Evolutionary conservation across 148 eudicot species (phyloP).

Genomic region (Pouteria glomerata): DNA sequence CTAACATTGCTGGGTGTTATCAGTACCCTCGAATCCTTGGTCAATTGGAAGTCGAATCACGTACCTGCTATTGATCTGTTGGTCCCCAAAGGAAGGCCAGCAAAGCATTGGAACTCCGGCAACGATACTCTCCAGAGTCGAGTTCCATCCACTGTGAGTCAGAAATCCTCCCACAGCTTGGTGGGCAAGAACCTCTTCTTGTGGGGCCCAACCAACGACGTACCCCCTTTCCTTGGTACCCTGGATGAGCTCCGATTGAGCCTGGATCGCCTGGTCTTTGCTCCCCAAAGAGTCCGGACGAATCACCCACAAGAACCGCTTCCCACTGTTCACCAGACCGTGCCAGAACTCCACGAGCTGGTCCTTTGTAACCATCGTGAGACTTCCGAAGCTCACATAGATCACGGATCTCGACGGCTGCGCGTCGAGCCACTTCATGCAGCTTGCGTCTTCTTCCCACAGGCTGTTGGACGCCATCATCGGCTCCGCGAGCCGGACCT

Average conservation of each 20-base stretch:
- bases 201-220: constrained; percentile 36
- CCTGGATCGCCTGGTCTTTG: not conserved
- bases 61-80: constrained; percentile 26
- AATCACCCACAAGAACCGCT: constrained; percentile 31
- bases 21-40: too few relatives aligned
- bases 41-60: too few relatives aligned
- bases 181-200: constrained; percentile 36
- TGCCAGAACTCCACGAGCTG: constrained; percentile 34
- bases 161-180: constrained; percentile 36
- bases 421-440: constrained; percentile 28
- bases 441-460: constrained; percentile 21
- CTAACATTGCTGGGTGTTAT: too few relatives aligned
- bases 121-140: constrained; percentile 30
- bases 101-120: constrained; percentile 33
- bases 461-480: constrained; percentile 12
- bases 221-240: constrained; percentile 26
- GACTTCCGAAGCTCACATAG: constrained; percentile 34
- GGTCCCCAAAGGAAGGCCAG: constrained; percentile 24
- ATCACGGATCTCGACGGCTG: constrained; percentile 30
- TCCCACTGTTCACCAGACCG: constrained; percentile 31
- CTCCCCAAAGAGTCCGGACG: constrained; percentile 16
- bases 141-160: constrained; percentile 43
- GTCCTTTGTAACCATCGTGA: constrained; percentile 18
- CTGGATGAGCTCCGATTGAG: constrained; percentile 11
- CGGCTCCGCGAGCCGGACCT: constrained; percentile 6